Evolutionary conservation across 371 early-diverging fungal genomes (phyloP), one percentile per base, ranked within the genome.

Genomic region (Batkoa obscura): DNA sequence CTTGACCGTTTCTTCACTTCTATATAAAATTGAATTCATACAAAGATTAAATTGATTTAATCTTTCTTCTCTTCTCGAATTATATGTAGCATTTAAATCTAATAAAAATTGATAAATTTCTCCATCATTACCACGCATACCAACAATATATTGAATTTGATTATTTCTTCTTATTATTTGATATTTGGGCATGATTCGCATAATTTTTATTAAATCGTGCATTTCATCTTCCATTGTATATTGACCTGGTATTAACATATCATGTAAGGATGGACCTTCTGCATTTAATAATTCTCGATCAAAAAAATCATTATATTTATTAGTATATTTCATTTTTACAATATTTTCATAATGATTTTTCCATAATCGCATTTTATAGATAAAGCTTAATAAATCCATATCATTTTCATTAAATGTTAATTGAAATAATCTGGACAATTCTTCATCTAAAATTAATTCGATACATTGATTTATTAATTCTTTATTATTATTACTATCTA

Each of bases 231-330:
- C 79, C 58, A 83, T 66, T 73, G 77, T 61, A 62, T 97, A 97
- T 69, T 98, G 97, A 0, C 98, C 98, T 10, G 98, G 97, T 4
- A 98, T 83, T 58, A 96, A 94, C 3, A 98, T 84, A 61, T 97
- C 96, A 62, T 95, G 95, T 62, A 94, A 94, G 67, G 88, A 90
- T 58, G 90, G 87, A 67, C 93, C 89, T 65, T 96, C 94, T 71
- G 96, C 95, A 61, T 98, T 97, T 1, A 87, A 92, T 52, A 98
- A 68, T 69, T 91, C 91, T 49, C 83, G 88, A 37, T 84, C 84
- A 60, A 84, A 82, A 30, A 83, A 73, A 64, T 93, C 91, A 12
- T 94, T 69, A 61, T 83, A 79, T 58, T 83, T 88, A 41, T 73
- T 72, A n/a, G 77, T 68, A 15, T 93, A 89, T 31, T 87, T 79